These are phyloP conservation scores for Phytophthora citricola DNA, from an alignment of 352 stramenopile species.

Conservation along the genomic window DNA sequence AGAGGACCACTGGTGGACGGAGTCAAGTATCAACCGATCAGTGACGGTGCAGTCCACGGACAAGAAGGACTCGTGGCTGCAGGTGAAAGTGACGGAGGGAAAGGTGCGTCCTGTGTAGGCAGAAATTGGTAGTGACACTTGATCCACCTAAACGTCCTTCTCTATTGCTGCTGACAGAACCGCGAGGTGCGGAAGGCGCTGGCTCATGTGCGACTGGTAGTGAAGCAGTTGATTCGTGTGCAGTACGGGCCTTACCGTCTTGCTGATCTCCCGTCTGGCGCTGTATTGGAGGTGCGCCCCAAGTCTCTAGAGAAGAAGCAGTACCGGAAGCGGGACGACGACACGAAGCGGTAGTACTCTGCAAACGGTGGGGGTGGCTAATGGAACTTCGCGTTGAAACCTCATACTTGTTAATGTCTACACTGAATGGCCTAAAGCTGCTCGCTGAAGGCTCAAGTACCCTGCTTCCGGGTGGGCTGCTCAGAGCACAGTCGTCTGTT, in stretches of 20 bases:
- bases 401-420: conserved; percentile 31
- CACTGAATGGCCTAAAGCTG: conserved; percentile 23
- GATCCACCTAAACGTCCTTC: not conserved
- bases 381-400: conserved; percentile 13
- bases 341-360: conserved; percentile 26
- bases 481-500: conserved; percentile 15
- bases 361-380: not conserved
- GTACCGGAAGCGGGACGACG: conserved; percentile 21
- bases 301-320: conserved; percentile 60
- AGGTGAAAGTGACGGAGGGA: conserved; percentile 86
- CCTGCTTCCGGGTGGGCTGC: conserved; percentile 16
- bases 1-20: conserved; percentile 85
- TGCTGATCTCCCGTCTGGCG: conserved; percentile 72
- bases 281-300: conserved; percentile 76
- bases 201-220: conserved; percentile 82
- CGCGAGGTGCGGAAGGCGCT: conserved; percentile 91
- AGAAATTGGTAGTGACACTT: not conserved
- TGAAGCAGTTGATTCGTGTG: conserved; percentile 90
- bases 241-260: conserved; percentile 91
- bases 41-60: conserved; percentile 79
- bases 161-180: conserved; percentile 60
- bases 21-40: conserved; percentile 81
- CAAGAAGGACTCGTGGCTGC: conserved; percentile 91
- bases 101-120: conserved; percentile 53
- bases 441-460: conserved; percentile 24